Evolutionary conservation across 331 rosid genomes (phyloP).

Genomic region (Saraca asoca): DNA sequence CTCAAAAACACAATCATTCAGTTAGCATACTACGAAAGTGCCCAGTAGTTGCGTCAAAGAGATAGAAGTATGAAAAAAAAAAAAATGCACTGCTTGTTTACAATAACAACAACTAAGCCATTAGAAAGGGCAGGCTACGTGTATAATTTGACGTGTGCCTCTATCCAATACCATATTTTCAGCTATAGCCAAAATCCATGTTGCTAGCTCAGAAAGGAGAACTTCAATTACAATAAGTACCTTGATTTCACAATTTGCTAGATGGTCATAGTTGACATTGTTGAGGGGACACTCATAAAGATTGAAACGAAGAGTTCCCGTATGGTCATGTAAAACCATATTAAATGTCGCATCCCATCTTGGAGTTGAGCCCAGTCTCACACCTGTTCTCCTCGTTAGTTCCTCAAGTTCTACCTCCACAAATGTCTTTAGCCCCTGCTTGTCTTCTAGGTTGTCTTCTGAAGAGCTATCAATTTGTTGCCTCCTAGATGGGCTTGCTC

Average conservation of each 20-base stretch:
- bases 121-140: too few relatives aligned
- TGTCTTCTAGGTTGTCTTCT: constrained; percentile 56
- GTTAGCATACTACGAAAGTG: constrained; percentile 21
- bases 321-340: constrained; percentile 85
- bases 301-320: constrained; percentile 74
- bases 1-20: constrained; percentile 34
- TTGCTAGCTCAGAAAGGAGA: constrained; percentile 29
- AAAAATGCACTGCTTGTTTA: too few relatives aligned
- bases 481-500: constrained; percentile 60
- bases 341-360: constrained; percentile 85
- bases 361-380: constrained; percentile 73
- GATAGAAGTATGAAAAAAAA: too few relatives aligned
- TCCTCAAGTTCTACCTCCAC: constrained; percentile 89
- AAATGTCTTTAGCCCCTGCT: constrained; percentile 77
- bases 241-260: constrained; percentile 90
- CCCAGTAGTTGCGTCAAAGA: not conserved
- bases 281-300: constrained; percentile 66
- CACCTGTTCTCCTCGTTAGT: constrained; percentile 75
- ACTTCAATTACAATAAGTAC: constrained; percentile 52
- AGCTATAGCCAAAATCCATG: too few relatives aligned
- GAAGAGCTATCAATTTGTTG: constrained; percentile 53
- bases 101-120: too few relatives aligned
- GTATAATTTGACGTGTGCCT: too few relatives aligned
- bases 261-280: constrained; percentile 77
- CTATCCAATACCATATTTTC: too few relatives aligned